phyloP scores from a whole-genome alignment of 2,329 filamentous ascomycete genomes.

The Epichloe gansuensis region DNA sequence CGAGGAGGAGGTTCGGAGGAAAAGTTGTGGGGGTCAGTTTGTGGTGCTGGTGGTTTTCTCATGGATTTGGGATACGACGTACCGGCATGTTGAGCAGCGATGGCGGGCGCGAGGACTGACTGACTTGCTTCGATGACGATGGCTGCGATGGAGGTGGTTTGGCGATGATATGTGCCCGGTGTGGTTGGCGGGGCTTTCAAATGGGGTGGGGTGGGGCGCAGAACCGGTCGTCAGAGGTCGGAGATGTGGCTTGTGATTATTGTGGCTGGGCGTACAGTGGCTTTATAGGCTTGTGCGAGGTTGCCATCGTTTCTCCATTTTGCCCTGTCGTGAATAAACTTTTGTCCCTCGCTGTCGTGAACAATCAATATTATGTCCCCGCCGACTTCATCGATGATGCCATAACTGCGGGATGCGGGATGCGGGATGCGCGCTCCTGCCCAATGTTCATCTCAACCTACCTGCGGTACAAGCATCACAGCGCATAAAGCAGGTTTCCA shows the following conservation, averaged over 20 bases:
- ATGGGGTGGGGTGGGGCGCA: neutral
- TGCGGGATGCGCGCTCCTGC: too few species aligned
- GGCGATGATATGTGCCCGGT: neutral
- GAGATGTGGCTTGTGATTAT: neutral
- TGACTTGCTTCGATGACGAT: conserved; percentile 11
- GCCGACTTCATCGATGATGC: too few species aligned
- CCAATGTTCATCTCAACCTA: too few species aligned
- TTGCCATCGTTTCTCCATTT: too few species aligned
- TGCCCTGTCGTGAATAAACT: too few species aligned
- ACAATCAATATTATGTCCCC: too few species aligned
- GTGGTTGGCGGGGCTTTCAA: neutral
- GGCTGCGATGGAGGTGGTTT: conserved; percentile 5
- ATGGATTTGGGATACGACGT: neutral
- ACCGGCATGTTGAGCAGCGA: conserved; percentile 18
- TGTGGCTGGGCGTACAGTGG: neutral
- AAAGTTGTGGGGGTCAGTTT: neutral
- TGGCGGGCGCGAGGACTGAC: conserved; percentile 8
- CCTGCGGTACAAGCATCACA: too few species aligned
- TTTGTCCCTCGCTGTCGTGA: too few species aligned
- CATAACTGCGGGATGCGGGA: too few species aligned
- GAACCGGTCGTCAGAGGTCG: neutral
- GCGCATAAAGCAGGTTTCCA: too few species aligned
- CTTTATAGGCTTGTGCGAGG: too few species aligned
- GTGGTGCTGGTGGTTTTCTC: neutral
- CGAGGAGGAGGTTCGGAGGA: neutral